Evolutionary conservation across 495 filamentous ascomycete genomes (phyloP).

Genomic region (Corynascus novoguineensis): DNA sequence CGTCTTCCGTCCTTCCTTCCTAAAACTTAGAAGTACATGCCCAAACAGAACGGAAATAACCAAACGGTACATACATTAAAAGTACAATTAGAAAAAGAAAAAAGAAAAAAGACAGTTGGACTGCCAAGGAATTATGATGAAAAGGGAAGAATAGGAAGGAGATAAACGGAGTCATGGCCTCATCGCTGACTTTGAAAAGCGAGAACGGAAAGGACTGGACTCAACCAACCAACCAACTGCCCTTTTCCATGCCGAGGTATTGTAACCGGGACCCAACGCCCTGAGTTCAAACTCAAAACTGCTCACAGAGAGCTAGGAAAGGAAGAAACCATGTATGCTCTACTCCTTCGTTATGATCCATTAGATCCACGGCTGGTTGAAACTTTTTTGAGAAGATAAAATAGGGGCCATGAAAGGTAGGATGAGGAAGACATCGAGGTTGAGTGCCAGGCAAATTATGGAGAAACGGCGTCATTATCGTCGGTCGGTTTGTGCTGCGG

Average conservation of each 20-base stretch:
- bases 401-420: neutral
- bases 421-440: neutral
- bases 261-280: neutral
- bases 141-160: slow-evolving; percentile 18
- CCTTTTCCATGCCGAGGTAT: slow-evolving; percentile 3
- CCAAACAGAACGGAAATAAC: neutral
- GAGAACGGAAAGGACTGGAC: slow-evolving; percentile 4
- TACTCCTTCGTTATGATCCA: neutral
- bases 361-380: slow-evolving; percentile 8
- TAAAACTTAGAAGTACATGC: neutral
- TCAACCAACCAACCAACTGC: slow-evolving; percentile 9
- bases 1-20: neutral
- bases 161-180: slow-evolving; percentile 7
- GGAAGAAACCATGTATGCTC: neutral
- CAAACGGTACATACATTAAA: neutral
- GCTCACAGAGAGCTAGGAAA: neutral
- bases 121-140: neutral
- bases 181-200: neutral
- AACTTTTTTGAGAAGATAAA: neutral
- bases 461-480: no score
- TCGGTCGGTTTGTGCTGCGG: no score
- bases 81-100: slow-evolving; percentile 2
- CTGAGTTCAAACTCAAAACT: neutral
- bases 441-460: neutral
- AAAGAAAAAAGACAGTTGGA: neutral